These are phyloP conservation scores for Hypoxylon subgilvum DNA, from an alignment of 495 filamentous ascomycete genomes.

Conservation along the genomic window DNA sequence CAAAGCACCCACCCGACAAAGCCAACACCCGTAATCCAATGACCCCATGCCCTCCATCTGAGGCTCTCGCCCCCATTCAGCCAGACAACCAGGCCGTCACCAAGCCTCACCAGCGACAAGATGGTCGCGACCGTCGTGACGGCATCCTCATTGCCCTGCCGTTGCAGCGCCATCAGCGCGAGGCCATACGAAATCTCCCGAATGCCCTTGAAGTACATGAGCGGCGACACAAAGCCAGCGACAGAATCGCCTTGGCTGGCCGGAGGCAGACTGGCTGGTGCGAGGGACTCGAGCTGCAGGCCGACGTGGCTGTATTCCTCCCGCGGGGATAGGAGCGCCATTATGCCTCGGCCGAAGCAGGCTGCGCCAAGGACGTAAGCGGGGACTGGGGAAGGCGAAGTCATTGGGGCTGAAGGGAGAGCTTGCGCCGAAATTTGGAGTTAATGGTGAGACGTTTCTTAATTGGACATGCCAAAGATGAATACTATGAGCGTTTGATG, in stretches of 20 bases:
- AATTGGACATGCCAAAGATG: no score
- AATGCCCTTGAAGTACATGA: conserved; percentile 31
- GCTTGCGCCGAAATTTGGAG: no score
- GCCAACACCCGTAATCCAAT: conserved; percentile 22
- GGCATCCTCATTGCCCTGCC: conserved; percentile 7
- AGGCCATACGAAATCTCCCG: conserved; percentile 21
- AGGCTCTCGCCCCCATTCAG: conserved; percentile 11
- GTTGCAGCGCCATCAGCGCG: conserved; percentile 9
- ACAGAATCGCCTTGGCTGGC: neutral
- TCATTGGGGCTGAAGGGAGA: neutral
- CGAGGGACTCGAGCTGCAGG: conserved; percentile 9
- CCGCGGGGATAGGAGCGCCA: conserved; percentile 15
- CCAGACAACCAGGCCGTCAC: conserved; percentile 27
- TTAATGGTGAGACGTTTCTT: no score
- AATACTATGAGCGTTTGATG: no score
- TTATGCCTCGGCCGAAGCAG: conserved; percentile 13
- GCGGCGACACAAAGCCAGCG: conserved; percentile 17
- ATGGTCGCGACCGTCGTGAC: conserved; percentile 20
- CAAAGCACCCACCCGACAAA: conserved; percentile 15
- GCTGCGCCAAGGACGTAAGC: conserved; percentile 21
- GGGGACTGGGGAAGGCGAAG: neutral
- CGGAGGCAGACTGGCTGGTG: neutral
- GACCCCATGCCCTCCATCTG: conserved; percentile 13
- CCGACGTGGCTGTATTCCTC: conserved; percentile 15
- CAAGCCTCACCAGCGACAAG: conserved; percentile 18